Percentiles rank a stretch among this genome's conserved stretches.
Evolutionary conservation across 495 filamentous ascomycete genomes (phyloP).

Genomic region (Penicillium subrubescens): DNA sequence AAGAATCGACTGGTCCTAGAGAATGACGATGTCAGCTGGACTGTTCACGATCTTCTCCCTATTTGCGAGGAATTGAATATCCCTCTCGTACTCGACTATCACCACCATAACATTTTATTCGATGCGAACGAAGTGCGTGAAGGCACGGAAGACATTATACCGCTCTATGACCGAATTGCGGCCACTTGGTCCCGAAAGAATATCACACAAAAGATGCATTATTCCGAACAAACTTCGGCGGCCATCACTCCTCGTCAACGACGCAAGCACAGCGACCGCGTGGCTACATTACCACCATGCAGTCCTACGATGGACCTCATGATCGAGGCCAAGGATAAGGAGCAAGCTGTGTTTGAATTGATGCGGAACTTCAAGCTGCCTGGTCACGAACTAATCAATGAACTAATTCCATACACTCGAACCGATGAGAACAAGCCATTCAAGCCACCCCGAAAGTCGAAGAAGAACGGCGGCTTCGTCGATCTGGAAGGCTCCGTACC

Average conservation of each 20-base stretch:
- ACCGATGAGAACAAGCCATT: slow-evolving; percentile 74
- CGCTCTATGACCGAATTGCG: slow-evolving; percentile 70
- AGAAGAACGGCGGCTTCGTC: slow-evolving; percentile 51
- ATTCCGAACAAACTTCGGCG: slow-evolving; percentile 74
- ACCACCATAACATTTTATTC: slow-evolving; percentile 95
- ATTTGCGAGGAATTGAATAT: slow-evolving; percentile 93
- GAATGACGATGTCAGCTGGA: slow-evolving; percentile 92
- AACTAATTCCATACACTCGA: slow-evolving; percentile 76
- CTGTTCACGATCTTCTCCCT: slow-evolving; percentile 87
- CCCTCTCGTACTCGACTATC: slow-evolving; percentile 88
- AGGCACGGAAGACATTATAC: slow-evolving; percentile 80
- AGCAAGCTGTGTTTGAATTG: slow-evolving; percentile 93
- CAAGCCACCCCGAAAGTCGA: slow-evolving; percentile 51
- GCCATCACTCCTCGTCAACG: slow-evolving; percentile 77
- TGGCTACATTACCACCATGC: slow-evolving; percentile 79
- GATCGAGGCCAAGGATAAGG: slow-evolving; percentile 99
- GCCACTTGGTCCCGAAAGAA: slow-evolving; percentile 85
- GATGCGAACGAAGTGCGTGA: slow-evolving; percentile 71
- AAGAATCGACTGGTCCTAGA: slow-evolving; percentile 87
- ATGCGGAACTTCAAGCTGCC: slow-evolving; percentile 86
- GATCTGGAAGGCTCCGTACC: slow-evolving; percentile 52
- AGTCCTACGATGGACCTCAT: slow-evolving; percentile 84
- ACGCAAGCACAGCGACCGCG: slow-evolving; percentile 81
- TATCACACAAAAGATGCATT: slow-evolving; percentile 96
- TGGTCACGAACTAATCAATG: slow-evolving; percentile 71